Conservation (phyloP, 306 rosid genomes). For the Geum urbanum region DNA sequence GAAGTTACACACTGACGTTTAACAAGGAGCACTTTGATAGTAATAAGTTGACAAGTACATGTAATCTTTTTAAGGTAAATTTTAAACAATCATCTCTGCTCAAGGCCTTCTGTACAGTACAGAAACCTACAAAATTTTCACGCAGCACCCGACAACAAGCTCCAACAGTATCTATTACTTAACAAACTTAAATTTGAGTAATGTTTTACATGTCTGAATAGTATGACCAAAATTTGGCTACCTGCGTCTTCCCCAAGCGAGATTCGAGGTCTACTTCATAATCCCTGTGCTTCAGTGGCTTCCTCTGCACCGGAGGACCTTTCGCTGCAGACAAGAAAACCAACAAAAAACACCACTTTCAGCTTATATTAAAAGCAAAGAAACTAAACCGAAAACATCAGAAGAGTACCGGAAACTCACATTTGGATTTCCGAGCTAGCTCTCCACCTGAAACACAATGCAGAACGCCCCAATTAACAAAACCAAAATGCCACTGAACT, state of each 20-base stretch:
- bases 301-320: conserved; percentile 85
- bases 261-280: conserved; percentile 95
- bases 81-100: no score
- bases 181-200: background rate
- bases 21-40: background rate
- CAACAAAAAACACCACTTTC: background rate
- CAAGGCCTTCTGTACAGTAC: background rate
- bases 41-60: background rate
- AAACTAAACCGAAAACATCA: background rate
- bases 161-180: background rate
- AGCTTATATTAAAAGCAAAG: background rate
- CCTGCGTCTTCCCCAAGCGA: conserved; percentile 95
- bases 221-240: background rate
- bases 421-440: conserved; percentile 53
- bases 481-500: conserved; percentile 12
- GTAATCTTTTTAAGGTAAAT: no score
- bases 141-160: background rate
- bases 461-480: conserved; percentile 1
- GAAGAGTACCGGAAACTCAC: conserved; percentile 30
- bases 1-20: background rate
- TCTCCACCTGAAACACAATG: conserved; percentile 46
- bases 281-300: conserved; percentile 95
- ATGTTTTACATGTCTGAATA: background rate
- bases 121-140: background rate
- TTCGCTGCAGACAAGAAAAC: conserved; percentile 39